Evolutionary conservation across 2,329 filamentous ascomycete species (phyloP), one percentile per base, ranked within the genome.

Genomic region (Chrysoporthe deuterocubensis): DNA sequence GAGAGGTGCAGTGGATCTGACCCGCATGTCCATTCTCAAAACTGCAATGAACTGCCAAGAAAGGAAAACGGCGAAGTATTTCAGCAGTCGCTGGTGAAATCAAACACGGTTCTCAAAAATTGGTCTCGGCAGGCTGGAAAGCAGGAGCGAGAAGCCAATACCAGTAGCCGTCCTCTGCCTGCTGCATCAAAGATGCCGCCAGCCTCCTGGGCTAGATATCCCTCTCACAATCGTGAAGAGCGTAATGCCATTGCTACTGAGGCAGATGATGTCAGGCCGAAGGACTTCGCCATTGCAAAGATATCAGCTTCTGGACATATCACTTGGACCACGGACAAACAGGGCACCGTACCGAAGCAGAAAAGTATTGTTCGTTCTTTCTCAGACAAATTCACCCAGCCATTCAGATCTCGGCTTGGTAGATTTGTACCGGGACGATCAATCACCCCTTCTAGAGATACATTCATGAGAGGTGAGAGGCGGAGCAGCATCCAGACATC

Each of bases 151-250:
- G 37, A 44, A 65, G 43, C 54, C 46, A 48, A 72, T 14, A 6
- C 54, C 13, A 46, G 26, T 13, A 59, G 26, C 13, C 43, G 21
- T 26, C 14, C 40, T 21, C 11, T 44, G 18, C 26, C 60, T n/a
- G 26, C 60, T 18, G 21, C 16, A 13, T 44, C 44, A 9, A 64
- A 46, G 7, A 64, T 59, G 32, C 32, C 66, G 62, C 76, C 77
- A 4, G 71, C 70, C 16, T 74, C 78, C 8, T 81, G 79, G 79
- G 71, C 78, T 11, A 78, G 66, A 40, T 79, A 75, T 64, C 73
- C 76, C 21, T 78, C 78, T 3, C 72, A 76, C 43, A 75, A 72
- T 4, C 73, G 76, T 42, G 72, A 72, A 40, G 73, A 75, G 63
- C 74, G 76, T 48, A 76, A 73, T 34, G 73, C 68, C 44, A 60